Conservation (phyloP, 192 early-diverging fungal species). For the Rhizoclosmatium globosum region DNA sequence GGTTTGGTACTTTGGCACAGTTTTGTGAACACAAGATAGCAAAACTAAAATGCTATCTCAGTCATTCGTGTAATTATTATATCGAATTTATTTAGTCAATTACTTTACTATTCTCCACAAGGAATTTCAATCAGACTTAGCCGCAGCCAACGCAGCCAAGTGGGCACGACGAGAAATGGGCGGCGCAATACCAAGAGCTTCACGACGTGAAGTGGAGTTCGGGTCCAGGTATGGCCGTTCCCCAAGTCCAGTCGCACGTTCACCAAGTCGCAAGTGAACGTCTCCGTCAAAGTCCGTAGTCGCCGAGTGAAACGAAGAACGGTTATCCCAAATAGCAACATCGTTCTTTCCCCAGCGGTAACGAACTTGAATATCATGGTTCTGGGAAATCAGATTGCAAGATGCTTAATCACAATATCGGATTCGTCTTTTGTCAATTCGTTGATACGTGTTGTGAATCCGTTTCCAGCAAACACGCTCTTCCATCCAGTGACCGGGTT, state of each 20-base stretch:
- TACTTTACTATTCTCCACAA: too few species aligned
- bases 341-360: conserved; percentile 51
- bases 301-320: conserved; percentile 47
- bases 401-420: conserved; percentile 47
- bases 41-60: too few species aligned
- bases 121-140: not conserved
- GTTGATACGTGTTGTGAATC: conserved; percentile 46
- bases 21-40: too few species aligned
- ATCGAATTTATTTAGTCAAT: too few species aligned
- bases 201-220: conserved; percentile 4
- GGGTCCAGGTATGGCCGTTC: conserved; percentile 53
- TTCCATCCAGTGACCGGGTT: conserved; percentile 66
- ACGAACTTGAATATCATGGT: conserved; percentile 55
- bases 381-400: conserved; percentile 47
- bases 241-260: conserved; percentile 46
- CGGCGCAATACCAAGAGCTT: conserved; percentile 28
- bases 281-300: conserved; percentile 50
- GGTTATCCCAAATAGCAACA: conserved; percentile 62
- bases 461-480: conserved; percentile 40
- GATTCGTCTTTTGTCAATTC: conserved; percentile 48
- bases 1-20: too few species aligned
- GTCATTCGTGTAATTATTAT: too few species aligned
- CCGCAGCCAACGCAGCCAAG: not conserved
- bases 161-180: conserved; percentile 2
- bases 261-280: conserved; percentile 36